A percentile compares a stretch with the other conserved stretches of the same genome.
phyloP scores from a whole-genome alignment of 768 basidiomycete genomes.

The Termitomyces sp. region DNA sequence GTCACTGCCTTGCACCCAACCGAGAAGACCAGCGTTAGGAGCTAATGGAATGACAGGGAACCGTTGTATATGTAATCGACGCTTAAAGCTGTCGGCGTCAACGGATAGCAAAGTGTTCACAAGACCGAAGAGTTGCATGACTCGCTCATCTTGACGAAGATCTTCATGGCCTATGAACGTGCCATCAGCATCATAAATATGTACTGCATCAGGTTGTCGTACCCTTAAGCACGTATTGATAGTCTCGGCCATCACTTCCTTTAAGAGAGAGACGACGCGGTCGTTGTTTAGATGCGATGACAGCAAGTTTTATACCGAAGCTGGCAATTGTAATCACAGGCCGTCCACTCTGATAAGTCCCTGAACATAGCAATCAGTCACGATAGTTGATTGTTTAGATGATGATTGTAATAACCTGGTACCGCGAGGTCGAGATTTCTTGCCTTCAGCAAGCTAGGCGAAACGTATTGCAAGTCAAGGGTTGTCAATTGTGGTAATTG shows the following conservation, averaged over 20 bases:
- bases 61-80: slow-evolving; percentile 90
- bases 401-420: slow-evolving; percentile 58
- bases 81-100: slow-evolving; percentile 93
- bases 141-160: slow-evolving; percentile 96
- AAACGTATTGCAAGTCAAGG: slow-evolving; percentile 95
- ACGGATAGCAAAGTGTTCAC: slow-evolving; percentile 92
- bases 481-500: slow-evolving; percentile 84
- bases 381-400: background rate
- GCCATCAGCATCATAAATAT: background rate
- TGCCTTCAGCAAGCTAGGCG: slow-evolving; percentile 84
- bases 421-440: slow-evolving; percentile 93
- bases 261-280: slow-evolving; percentile 83
- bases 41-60: slow-evolving; percentile 93
- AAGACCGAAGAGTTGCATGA: slow-evolving; percentile 98
- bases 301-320: slow-evolving; percentile 86
- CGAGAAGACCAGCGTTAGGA: slow-evolving; percentile 89
- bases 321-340: slow-evolving; percentile 75
- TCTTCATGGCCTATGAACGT: slow-evolving; percentile 85
- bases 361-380: slow-evolving; percentile 28
- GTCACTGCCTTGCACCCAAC: slow-evolving; percentile 95
- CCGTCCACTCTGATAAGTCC: slow-evolving; percentile 89
- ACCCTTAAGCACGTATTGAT: slow-evolving; percentile 92
- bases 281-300: slow-evolving; percentile 95
- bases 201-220: background rate
- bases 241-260: slow-evolving; percentile 91